phyloP scores from a whole-genome alignment of 2,329 filamentous ascomycete genomes.

The Pseudocercospora pini-densiflorae region DNA sequence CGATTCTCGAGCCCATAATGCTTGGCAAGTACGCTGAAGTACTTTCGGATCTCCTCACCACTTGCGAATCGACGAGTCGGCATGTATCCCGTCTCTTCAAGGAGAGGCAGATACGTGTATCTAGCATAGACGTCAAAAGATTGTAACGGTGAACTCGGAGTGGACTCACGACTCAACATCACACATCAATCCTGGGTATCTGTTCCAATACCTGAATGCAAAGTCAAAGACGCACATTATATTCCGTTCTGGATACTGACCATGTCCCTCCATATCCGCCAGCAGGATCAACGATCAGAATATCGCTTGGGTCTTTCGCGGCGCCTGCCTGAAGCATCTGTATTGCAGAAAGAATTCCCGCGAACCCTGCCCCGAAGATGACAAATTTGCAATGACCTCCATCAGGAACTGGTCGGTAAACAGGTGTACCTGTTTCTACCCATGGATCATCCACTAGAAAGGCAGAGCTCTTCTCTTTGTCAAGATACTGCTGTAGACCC shows the following conservation, averaged over 20 bases:
- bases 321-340: slow-evolving; percentile 45
- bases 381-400: slow-evolving; percentile 18
- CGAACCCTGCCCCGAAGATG: slow-evolving; percentile 51
- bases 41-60: slow-evolving; percentile 51
- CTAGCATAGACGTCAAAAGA: slow-evolving; percentile 28
- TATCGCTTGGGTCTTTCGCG: slow-evolving; percentile 35
- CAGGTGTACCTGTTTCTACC: slow-evolving; percentile 17
- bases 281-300: slow-evolving; percentile 48
- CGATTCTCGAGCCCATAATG: slow-evolving; percentile 48
- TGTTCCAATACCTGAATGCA: not conserved
- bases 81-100: slow-evolving; percentile 64
- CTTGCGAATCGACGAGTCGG: slow-evolving; percentile 55
- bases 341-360: slow-evolving; percentile 47
- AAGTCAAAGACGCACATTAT: slow-evolving; percentile 43
- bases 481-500: not conserved
- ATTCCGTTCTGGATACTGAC: slow-evolving; percentile 26
- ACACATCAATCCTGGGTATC: slow-evolving; percentile 54
- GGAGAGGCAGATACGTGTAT: slow-evolving; percentile 62
- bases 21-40: slow-evolving; percentile 51
- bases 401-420: not conserved
- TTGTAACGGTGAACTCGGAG: too few species aligned
- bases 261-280: slow-evolving; percentile 54
- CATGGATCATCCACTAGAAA: slow-evolving; percentile 34
- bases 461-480: not conserved
- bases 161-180: slow-evolving; percentile 54